These are phyloP conservation scores for Hygrophoropsis aurantiaca DNA, from an alignment of 768 basidiomycete genomes.

Conservation along the genomic window DNA sequence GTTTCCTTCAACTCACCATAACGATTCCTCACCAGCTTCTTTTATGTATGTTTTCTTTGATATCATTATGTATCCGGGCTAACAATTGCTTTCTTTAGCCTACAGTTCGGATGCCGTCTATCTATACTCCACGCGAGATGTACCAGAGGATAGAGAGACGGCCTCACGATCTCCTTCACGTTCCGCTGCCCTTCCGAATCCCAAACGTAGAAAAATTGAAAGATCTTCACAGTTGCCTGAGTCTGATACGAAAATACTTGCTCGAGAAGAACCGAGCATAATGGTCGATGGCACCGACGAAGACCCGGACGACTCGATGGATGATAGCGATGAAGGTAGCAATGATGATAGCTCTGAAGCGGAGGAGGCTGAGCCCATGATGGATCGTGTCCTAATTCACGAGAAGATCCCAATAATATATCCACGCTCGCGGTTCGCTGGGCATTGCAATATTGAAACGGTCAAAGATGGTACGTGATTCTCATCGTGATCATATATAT, in stretches of 20 bases:
- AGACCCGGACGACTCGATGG: constrained; percentile 22
- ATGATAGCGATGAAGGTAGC: constrained; percentile 31
- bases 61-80: constrained; percentile 2
- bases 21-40: constrained; percentile 47
- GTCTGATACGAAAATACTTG: neutral
- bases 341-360: constrained; percentile 30
- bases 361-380: constrained; percentile 21
- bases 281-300: constrained; percentile 6
- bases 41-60: constrained; percentile 47
- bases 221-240: constrained; percentile 4
- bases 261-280: constrained; percentile 4
- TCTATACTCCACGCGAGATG: constrained; percentile 71
- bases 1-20: neutral
- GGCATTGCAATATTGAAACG: constrained; percentile 78
- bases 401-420: constrained; percentile 51
- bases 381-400: constrained; percentile 26
- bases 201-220: constrained; percentile 22
- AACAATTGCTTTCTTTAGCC: constrained; percentile 40
- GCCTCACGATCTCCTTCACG: constrained; percentile 19
- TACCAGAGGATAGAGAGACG: constrained; percentile 35
- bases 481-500: neutral
- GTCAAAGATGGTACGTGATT: constrained; percentile 76
- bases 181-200: constrained; percentile 31
- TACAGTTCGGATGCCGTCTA: constrained; percentile 74
- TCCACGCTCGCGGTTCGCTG: constrained; percentile 63